phyloP scores from a whole-genome alignment of 805 yeast species.

The Cyberlindnera amylophila region DNA sequence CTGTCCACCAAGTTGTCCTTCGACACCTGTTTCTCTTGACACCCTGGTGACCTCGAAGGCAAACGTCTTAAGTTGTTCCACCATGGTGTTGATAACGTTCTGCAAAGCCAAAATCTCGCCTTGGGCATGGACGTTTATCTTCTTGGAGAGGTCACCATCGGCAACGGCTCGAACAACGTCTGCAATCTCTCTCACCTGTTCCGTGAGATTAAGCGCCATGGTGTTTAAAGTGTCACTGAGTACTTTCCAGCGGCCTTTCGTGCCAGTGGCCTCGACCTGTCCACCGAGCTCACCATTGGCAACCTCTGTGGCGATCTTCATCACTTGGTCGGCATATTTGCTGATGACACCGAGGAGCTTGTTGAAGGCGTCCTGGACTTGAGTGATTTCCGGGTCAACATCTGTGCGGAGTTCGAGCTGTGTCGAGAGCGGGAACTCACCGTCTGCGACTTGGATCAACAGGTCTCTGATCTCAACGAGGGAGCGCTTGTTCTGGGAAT shows the following conservation, averaged over 20 bases:
- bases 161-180: slow-evolving; percentile 92
- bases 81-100: slow-evolving; percentile 85
- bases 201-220: slow-evolving; percentile 84
- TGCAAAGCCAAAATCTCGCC: slow-evolving; percentile 83
- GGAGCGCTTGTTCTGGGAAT: slow-evolving; percentile 9
- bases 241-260: slow-evolving; percentile 85
- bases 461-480: slow-evolving; percentile 5
- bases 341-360: slow-evolving; percentile 87
- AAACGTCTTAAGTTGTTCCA: slow-evolving; percentile 79
- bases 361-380: slow-evolving; percentile 75
- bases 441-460: slow-evolving; percentile 69
- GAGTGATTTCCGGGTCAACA: slow-evolving; percentile 73
- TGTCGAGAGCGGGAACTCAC: slow-evolving; percentile 75
- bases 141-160: slow-evolving; percentile 79
- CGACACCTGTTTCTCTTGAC: slow-evolving; percentile 86
- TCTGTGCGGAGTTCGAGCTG: slow-evolving; percentile 56
- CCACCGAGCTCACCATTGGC: slow-evolving; percentile 91
- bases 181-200: slow-evolving; percentile 85
- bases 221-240: slow-evolving; percentile 81
- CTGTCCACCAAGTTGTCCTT: slow-evolving; percentile 84
- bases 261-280: slow-evolving; percentile 79
- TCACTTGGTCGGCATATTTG: slow-evolving; percentile 62
- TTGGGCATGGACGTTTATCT: slow-evolving; percentile 84
- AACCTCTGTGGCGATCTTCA: slow-evolving; percentile 80
- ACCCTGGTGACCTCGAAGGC: slow-evolving; percentile 88